Base-by-base conservation (phyloP, 2,329 filamentous ascomycete genomes). In the Epichloe coenophiala region DNA sequence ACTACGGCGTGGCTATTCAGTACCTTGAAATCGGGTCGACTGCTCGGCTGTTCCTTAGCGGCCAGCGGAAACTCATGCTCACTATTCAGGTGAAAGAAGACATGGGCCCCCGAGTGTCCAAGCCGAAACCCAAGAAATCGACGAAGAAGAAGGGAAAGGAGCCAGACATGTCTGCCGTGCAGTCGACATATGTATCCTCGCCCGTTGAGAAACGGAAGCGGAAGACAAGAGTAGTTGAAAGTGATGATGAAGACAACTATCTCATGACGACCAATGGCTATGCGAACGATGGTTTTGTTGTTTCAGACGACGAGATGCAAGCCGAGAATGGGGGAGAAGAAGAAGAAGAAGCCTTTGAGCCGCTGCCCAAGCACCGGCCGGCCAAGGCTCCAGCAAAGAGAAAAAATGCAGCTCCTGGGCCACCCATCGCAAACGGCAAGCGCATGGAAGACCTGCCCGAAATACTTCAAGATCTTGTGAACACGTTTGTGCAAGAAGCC, bases 1-100 rank as follows among this genome's bases (percentile, higher is more conserved):
- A 59, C n/a, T 61, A 68, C 51, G 78, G 79, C 4, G 90, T 95
- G 62, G 78, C 87, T 1, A 78, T 81, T 49, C 81, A 86, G 56
- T 95, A 96, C 62, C 73, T 89, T 45, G 68, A 72, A 52, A 58
- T 73, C 27, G 75, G 74, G 19, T 61, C 61, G 17, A 61, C 61
- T 13, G 71, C 74, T 4, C 54, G 60, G 11, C 54, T 62, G 6
- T 80, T 77, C 53, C 57, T 78, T 15, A 58, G 55, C 1, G 69
- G 71, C 2, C 65, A 65, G 51, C 71, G 67, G 19, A 71, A 70
- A 59, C 66, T 81, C 27, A 67, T 71, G 63, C 57, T 73, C 37
- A 64, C 65, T 5, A 63, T 71, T n/a, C 65, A 69, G 55, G 64
- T 71, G 1, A 66, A 65, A 39, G 59, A 57, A 48, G 53, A 51